Conservation (phyloP, 2,329 filamentous ascomycete genomes). For the Delphinella strobiligena region DNA sequence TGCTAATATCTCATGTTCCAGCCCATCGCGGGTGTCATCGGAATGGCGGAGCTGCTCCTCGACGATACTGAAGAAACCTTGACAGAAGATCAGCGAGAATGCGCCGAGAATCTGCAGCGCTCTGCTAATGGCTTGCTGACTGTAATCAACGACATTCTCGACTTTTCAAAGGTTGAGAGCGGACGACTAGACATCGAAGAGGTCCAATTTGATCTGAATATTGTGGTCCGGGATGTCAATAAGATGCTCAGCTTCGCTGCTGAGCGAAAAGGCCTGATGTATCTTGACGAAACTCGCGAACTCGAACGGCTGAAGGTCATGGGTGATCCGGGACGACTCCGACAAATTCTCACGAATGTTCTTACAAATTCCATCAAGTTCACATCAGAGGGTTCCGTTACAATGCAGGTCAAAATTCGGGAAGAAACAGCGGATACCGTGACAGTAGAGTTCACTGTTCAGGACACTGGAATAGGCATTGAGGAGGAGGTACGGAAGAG, state of each 20-base stretch:
- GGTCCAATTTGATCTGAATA: conserved; percentile 63
- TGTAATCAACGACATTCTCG: conserved; percentile 83
- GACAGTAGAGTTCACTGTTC: conserved; percentile 57
- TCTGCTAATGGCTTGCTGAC: conserved; percentile 73
- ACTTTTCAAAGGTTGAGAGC: conserved; percentile 79
- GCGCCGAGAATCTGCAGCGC: conserved; percentile 64
- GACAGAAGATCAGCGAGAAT: conserved; percentile 59
- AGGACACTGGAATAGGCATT: conserved; percentile 73
- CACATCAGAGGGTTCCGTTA: conserved; percentile 55
- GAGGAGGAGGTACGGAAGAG: conserved; percentile 62
- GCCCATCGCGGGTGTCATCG: conserved; percentile 68
- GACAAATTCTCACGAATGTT: conserved; percentile 73
- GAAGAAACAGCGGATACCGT: conserved; percentile 53
- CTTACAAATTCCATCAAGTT: conserved; percentile 70
- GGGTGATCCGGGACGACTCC: conserved; percentile 71
- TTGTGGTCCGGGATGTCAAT: conserved; percentile 65
- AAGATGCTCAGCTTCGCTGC: conserved; percentile 84
- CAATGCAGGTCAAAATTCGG: conserved; percentile 51
- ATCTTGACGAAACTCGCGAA: conserved; percentile 51
- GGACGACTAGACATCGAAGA: conserved; percentile 68
- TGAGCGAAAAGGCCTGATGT: conserved; percentile 64
- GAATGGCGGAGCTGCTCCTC: conserved; percentile 63
- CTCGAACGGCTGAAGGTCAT: conserved; percentile 63
- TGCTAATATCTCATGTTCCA: conserved; percentile 4
- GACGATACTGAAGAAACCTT: conserved; percentile 45